Evolutionary conservation across 768 basidiomycete genomes (phyloP), one percentile per base, ranked within the genome.

Genomic region (Kwoniella shandongensis): DNA sequence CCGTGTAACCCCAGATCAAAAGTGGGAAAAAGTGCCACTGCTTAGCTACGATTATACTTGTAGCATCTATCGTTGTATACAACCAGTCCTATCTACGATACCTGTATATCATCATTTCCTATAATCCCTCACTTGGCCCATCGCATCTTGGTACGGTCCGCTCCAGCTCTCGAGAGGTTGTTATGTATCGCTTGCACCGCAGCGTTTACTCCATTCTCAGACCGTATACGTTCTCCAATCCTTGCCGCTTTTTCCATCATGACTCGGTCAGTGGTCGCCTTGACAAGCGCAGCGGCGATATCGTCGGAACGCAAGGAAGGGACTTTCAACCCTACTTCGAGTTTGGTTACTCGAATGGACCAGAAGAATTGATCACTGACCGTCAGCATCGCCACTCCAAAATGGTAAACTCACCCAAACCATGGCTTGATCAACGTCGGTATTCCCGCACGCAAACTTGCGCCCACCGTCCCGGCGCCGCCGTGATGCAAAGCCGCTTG

Each of bases 401-500:
- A 0, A 22, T 6, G 20, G 4, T 27, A 18, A 17, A 62, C 77
- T 60, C 50, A 78, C 70, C 85, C 86, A 65, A 86, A 87, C 83
- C 83, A 87, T 1, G 86, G 85, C 62, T 83, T 83, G 67, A 87
- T 86, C 56, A 86, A 62, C 1, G 86, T 87, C 1, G 86, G 85
- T 29, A 85, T 79, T 1, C 85, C 85, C 35, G 83, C 82, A 69
- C 81, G 65, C 23, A 87, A 74, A 68, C 83, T 84, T 1, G 85
- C 86, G 0, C 85, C 85, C 0, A 86, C 86, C 0, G 86, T 87
- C 12, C 86, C 86, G 4, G 86, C 86, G 7, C 86, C 86, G 20
- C 86, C 86, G 59, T 87, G 85, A 73, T 86, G 85, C 40, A 86
- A 55, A 8, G 80, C 84, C 1, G 85, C 86, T 64, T 85, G 83